Percentiles rank a stretch among this genome's conserved stretches.
phyloP scores from a whole-genome alignment of 2,329 filamentous ascomycete genomes.

The Juglanconis oblonga region DNA sequence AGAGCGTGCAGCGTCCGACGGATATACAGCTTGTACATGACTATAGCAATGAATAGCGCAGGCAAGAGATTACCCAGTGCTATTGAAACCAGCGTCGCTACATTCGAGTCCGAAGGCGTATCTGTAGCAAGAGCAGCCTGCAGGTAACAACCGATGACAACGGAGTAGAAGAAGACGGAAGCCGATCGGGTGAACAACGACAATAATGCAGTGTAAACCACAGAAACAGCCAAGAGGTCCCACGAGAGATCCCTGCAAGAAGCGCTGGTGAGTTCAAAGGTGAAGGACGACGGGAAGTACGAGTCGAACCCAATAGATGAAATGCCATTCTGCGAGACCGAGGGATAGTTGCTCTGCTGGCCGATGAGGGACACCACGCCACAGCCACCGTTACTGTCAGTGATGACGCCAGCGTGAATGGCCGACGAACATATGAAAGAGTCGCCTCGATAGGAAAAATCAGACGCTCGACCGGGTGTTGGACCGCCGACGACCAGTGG shows the following conservation, averaged over 20 bases:
- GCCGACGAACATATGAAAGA: constrained; percentile 17
- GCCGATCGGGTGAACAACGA: constrained; percentile 67
- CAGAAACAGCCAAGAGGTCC: constrained; percentile 62
- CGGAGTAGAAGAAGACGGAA: constrained; percentile 61
- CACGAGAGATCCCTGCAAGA: constrained; percentile 50
- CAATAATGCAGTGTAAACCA: constrained; percentile 60
- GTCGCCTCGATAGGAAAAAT: constrained; percentile 12
- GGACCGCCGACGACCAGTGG: constrained; percentile 14
- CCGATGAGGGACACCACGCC: constrained; percentile 13
- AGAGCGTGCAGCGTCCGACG: constrained; percentile 55
- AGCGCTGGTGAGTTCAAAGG: constrained; percentile 51
- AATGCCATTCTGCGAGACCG: constrained; percentile 50
- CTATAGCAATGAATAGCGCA: constrained; percentile 64
- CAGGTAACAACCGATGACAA: constrained; percentile 29
- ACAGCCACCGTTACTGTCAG: constrained; percentile 12
- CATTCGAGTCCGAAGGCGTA: constrained; percentile 63
- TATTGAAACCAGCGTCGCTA: constrained; percentile 56
- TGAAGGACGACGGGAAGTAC: constrained; percentile 69
- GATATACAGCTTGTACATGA: constrained; percentile 64
- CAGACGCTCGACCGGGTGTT: constrained; percentile 1
- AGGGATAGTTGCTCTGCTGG: constrained; percentile 33
- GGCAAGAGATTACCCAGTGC: constrained; percentile 59
- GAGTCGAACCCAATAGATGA: constrained; percentile 63
- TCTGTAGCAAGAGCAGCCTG: constrained; percentile 52
- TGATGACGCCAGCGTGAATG: constrained; percentile 15